Evolutionary conservation across 208 protist species (phyloP), one percentile per base, ranked within the genome.

Genomic region (Leishmania tarentolae): DNA sequence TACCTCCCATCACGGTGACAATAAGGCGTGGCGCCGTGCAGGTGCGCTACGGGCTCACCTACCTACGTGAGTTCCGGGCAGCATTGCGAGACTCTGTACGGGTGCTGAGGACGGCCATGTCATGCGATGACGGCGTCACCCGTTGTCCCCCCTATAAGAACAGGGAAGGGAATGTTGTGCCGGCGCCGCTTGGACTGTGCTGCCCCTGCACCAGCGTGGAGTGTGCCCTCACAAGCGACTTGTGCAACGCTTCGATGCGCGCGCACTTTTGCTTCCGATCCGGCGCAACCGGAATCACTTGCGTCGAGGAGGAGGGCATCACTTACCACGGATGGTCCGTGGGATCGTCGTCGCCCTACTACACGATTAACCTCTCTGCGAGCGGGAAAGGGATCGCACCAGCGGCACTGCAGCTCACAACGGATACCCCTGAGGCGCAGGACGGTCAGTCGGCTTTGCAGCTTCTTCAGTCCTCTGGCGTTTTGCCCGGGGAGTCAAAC

Each of bases 111-210:
- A 75, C 42, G 81, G 88, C 80, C n/a, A 78, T 57, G 83, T 40
- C 83, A 31, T 84, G 74, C 61, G 68, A 74, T 53, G 77, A 83
- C 66, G n/a, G n/a, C 8, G 52, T 52, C 17, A 76, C 83, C 1
- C 87, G 86, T 69, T 94, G 91, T 66, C 85, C 85, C 7, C 6
- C 79, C 68, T 86, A 83, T 65, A 76, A 65, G 47, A 82, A 79
- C 69, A n/a, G 71, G 3, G 50, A 47, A 15, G 85, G 86, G 63
- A 42, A 72, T 0, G 44, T 87, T 31, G 86, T 95, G 50, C 46
- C 79, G 42, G 83, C 81, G 46, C 90, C 89, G 75, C 46, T 87
- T 21, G 91, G 91, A 15, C 81, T 91, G 59, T 95, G 91, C 83
- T 95, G 91, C 78, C 56, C 59, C 7, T 95, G 91, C 78, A 78